Conservation (phyloP, 148 eudicot genomes). For the Selenicereus undatus region DNA sequence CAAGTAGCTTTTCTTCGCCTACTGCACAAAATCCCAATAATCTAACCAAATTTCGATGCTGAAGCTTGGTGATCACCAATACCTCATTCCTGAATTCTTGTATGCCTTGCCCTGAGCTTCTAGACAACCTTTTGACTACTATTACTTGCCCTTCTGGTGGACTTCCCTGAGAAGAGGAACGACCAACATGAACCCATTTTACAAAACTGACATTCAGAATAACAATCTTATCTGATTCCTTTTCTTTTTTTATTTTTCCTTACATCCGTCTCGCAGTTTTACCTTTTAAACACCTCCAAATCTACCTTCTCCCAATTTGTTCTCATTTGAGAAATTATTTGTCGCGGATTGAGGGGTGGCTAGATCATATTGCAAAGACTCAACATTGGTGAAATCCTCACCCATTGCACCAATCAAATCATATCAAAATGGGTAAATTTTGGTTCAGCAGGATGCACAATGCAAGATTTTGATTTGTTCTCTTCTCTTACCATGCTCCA, state of each 20-base stretch:
- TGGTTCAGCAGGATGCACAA: background rate
- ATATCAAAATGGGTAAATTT: background rate
- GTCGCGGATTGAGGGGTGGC: conserved; percentile 18
- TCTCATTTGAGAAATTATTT: conserved; percentile 17
- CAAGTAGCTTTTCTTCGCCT: conserved; percentile 28
- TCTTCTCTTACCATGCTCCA: conserved; percentile 17
- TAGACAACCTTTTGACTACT: conserved; percentile 24
- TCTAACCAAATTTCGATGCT: conserved; percentile 23
- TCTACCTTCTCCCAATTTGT: conserved; percentile 31
- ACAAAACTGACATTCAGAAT: too few relatives aligned
- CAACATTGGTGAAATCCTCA: conserved; percentile 21
- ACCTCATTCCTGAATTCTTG: conserved; percentile 31
- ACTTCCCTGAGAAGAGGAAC: background rate
- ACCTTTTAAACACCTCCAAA: conserved; percentile 31
- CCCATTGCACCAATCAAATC: conserved; percentile 1
- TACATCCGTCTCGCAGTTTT: too few relatives aligned
- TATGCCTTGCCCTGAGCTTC: conserved; percentile 17
- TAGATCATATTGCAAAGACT: conserved; percentile 22
- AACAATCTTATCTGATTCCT: too few relatives aligned
- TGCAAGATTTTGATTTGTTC: background rate
- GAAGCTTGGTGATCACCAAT: conserved; percentile 21
- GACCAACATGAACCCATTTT: background rate
- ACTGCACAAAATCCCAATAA: conserved; percentile 20
- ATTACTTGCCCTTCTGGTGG: conserved; percentile 14
- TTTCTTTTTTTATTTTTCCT: background rate